Percentiles rank a stretch among this genome's conserved stretches.
phyloP scores from a whole-genome alignment of 192 early-diverging fungal species.

The Anaeromyces robustus region DNA sequence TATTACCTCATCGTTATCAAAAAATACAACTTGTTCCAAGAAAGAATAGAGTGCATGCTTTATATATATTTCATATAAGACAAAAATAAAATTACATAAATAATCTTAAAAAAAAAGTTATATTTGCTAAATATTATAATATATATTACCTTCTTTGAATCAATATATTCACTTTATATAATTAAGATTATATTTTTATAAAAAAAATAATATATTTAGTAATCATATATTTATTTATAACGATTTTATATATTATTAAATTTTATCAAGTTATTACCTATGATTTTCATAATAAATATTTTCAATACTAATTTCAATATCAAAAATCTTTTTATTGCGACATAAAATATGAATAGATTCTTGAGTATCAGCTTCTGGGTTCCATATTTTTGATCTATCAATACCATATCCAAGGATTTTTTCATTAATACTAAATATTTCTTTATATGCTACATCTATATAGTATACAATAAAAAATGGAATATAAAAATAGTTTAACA shows the following conservation, averaged over 20 bases:
- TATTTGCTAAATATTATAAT: no score
- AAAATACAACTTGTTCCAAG: neutral
- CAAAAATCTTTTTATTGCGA: neutral
- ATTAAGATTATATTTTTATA: no score
- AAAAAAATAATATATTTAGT: no score
- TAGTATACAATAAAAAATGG: no score
- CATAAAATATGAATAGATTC: neutral
- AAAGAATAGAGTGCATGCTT: neutral
- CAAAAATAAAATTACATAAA: no score
- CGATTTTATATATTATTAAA: no score
- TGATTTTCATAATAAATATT: neutral
- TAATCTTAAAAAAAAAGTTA: neutral
- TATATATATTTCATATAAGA: neutral
- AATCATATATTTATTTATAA: no score
- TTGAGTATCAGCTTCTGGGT: neutral
- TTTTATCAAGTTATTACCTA: no score
- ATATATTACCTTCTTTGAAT: neutral
- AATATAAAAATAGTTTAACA: no score
- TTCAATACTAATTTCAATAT: neutral
- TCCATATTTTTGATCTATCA: neutral
- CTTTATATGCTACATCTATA: neutral
- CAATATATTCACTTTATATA: neutral
- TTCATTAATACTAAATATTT: neutral
- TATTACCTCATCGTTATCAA: neutral
- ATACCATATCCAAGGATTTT: neutral